These are phyloP conservation scores for Globisporangium radiosum DNA, from an alignment of 352 stramenopile genomes.

Conservation along the genomic window DNA sequence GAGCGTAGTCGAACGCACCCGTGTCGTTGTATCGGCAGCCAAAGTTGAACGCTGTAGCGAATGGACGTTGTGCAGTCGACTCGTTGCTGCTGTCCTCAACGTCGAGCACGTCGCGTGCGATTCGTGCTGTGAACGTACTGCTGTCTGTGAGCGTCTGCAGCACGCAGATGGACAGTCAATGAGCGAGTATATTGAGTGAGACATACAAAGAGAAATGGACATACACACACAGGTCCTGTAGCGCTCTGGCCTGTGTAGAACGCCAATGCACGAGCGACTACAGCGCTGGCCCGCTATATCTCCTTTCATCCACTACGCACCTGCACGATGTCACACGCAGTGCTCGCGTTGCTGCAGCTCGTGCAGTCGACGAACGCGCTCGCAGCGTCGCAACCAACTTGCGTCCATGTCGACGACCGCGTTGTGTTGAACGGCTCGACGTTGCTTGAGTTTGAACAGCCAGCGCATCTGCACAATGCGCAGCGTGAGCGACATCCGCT, in stretches of 20 bases:
- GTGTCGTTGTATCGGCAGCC: conserved; percentile 70
- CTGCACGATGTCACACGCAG: conserved; percentile 56
- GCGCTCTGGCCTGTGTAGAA: no score
- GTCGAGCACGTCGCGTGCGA: conserved; percentile 71
- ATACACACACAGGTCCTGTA: no score
- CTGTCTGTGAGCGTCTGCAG: conserved; percentile 68
- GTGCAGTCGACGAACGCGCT: conserved; percentile 47
- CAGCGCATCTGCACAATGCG: conserved; percentile 4
- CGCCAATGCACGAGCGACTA: no score
- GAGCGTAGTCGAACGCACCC: conserved; percentile 9
- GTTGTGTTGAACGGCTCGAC: conserved; percentile 48
- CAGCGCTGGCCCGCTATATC: no score
- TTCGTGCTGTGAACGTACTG: conserved; percentile 64
- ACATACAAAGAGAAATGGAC: no score
- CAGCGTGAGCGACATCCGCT: no score
- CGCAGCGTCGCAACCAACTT: conserved; percentile 44
- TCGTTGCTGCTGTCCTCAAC: conserved; percentile 32
- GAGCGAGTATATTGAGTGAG: not conserved
- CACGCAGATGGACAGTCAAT: not conserved
- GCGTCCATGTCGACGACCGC: conserved; percentile 59
- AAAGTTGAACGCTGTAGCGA: conserved; percentile 69
- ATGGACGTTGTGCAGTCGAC: conserved; percentile 8
- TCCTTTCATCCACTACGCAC: conserved; percentile 5
- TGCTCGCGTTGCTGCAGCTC: conserved; percentile 20
- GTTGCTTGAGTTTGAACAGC: conserved; percentile 52